Evolutionary conservation across 164 flowering plant species (phyloP), one percentile per base, ranked within the genome.

Genomic region (Magnolia sinica): DNA sequence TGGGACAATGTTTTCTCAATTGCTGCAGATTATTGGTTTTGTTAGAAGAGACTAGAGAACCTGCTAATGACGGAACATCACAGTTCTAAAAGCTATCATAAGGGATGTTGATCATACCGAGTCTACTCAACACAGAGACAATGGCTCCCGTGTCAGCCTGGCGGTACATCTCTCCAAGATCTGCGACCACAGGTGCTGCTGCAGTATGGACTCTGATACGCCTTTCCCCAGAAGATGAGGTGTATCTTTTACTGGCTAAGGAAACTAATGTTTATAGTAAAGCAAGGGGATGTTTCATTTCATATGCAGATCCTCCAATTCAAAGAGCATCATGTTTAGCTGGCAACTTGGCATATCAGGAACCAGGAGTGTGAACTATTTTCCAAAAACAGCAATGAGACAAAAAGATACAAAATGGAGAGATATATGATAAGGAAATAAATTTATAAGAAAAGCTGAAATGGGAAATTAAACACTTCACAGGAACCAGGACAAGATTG

Each of bases 191-290:
- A 2, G 98, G 98, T 50, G 88, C 97, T 50, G 97, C 97, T 74
- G 94, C 91, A n/a, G 98, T 96, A 78, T 93, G 99, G 76, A 96
- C 98, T 83, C 99, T 91, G 65, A 96, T 94, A 75, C 99, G 99
- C 79, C 99, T 86, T 83, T 96, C 99, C 77, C 98, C 99, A 83
- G 91, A 94, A 73, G 99, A 96, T 79, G 99, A 88, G 70, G 99
- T 96, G 82, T 92, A 96, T 85, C 99, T 96, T 84, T 81, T 73
- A 31, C 70, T 70, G 77, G 89, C 83, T 84, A 91, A 90, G 90
- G 86, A 83, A 81, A 51, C 37, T 29, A 67, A 11, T 13, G 8
- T 18, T 19, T 22, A 16, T 31, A 50, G 19, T 64, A 8, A 68
- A 73, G 37, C 20, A 19, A 24, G 23, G 51, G 8, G 65, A 70